Conservation (phyloP, 768 basidiomycete species). For the Gymnopilus junonius region DNA sequence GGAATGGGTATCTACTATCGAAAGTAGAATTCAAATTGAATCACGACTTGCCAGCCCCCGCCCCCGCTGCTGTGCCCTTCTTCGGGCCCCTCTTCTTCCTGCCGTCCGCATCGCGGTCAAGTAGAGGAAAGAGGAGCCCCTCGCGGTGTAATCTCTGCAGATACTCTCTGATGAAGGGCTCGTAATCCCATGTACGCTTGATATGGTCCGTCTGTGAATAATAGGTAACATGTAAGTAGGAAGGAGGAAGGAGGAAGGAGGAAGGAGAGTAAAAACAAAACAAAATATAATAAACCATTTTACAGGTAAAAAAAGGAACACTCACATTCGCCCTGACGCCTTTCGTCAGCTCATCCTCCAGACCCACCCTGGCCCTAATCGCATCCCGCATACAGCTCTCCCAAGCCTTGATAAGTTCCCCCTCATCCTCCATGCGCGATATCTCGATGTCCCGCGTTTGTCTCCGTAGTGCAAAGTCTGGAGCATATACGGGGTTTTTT, state of each 20-base stretch:
- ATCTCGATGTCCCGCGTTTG: conserved; percentile 48
- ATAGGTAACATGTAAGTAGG: too few relatives aligned
- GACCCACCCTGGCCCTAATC: conserved; percentile 39
- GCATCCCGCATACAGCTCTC: conserved; percentile 47
- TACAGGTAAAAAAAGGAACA: conserved; percentile 6
- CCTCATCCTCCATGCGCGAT: conserved; percentile 43
- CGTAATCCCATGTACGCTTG: conserved; percentile 66
- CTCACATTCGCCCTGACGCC: conserved; percentile 49
- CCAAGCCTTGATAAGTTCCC: conserved; percentile 47
- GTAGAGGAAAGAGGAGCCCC: conserved; percentile 47
- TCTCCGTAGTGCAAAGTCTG: conserved; percentile 48
- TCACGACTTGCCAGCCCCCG: background rate
- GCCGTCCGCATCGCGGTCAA: conserved; percentile 42
- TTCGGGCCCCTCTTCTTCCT: conserved; percentile 27
- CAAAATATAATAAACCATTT: background rate
- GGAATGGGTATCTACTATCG: too few relatives aligned
- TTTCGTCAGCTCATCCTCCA: conserved; percentile 56
- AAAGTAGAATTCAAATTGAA: too few relatives aligned
- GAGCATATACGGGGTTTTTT: conserved; percentile 38
- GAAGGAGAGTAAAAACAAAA: background rate
- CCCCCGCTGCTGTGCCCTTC: conserved; percentile 1
- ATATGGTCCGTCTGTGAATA: conserved; percentile 49
- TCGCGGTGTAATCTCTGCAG: conserved; percentile 42
- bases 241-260: background rate
- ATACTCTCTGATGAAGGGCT: conserved; percentile 57